These are phyloP conservation scores for Isatis lusitanica DNA, from an alignment of 441 rosid genomes.

Conservation along the genomic window DNA sequence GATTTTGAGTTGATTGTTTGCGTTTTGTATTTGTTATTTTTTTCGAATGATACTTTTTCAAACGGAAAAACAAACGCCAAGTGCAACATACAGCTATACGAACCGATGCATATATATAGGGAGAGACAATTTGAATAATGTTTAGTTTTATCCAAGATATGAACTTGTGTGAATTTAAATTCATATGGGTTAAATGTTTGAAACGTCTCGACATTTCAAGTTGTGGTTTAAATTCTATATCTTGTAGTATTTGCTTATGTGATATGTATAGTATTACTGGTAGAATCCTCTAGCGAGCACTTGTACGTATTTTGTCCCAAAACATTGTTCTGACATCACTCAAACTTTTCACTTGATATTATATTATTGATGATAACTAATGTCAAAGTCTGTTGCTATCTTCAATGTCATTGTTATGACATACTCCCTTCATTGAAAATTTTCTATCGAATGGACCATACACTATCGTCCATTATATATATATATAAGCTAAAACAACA, in stretches of 20 bases:
- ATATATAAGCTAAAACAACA: background rate
- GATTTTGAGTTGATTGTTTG: background rate
- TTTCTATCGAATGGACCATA: background rate
- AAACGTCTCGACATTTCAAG: background rate
- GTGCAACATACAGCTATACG: background rate
- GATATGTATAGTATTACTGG: background rate
- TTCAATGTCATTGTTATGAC: background rate
- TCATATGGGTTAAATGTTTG: background rate
- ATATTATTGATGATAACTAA: background rate
- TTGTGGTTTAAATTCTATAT: background rate
- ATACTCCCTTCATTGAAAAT: background rate
- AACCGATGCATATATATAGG: background rate
- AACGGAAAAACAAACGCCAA: slow-evolving; percentile 5
- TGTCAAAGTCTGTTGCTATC: slow-evolving; percentile 1
- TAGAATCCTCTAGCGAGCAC: background rate
- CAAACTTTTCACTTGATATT: background rate
- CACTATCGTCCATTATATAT: background rate
- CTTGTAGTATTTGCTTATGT: no score
- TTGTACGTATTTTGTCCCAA: background rate
- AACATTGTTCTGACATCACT: background rate
- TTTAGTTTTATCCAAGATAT: no score
- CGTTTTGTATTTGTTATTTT: background rate
- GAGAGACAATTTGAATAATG: no score
- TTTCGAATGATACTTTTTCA: background rate
- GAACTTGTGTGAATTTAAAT: no score